phyloP scores from a whole-genome alignment of 2,329 filamentous ascomycete genomes.

The Verticillium isaacii region DNA sequence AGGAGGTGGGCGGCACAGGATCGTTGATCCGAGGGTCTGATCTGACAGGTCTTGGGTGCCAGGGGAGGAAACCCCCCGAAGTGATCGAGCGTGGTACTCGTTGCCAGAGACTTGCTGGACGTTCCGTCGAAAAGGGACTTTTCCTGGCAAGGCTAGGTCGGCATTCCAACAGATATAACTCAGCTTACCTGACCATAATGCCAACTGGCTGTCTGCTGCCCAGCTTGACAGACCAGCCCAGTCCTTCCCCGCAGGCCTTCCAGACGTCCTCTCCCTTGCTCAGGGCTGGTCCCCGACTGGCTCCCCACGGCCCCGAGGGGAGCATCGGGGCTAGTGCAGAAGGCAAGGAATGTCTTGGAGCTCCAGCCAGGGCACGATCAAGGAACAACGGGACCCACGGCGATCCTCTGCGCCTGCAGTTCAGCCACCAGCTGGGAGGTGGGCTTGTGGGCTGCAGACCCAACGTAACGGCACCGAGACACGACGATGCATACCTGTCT shows the following conservation, averaged over 20 bases:
- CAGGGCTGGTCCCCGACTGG: neutral
- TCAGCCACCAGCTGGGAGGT: neutral
- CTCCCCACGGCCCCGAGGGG: neutral
- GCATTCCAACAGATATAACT: neutral
- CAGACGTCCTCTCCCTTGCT: neutral
- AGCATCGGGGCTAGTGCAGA: neutral
- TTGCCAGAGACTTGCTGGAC: neutral
- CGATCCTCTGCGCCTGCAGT: neutral
- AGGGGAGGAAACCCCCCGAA: neutral
- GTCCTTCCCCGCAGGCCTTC: neutral
- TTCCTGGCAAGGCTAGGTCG: neutral
- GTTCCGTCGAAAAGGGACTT: neutral
- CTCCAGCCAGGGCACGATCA: neutral
- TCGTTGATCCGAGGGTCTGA: neutral
- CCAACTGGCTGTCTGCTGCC: neutral
- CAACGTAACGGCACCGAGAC: conserved; percentile 9
- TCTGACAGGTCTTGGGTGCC: neutral
- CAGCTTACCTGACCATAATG: neutral
- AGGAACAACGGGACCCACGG: neutral
- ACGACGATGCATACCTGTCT: conserved; percentile 12
- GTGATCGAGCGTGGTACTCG: no score
- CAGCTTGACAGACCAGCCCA: neutral
- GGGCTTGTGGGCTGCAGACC: neutral
- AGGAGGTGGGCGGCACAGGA: neutral
- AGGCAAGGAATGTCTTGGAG: conserved; percentile 3